Percentiles rank a stretch among this genome's conserved stretches.
These are phyloP conservation scores for Aspergillus neotritici DNA, from an alignment of 2,329 filamentous ascomycete species.

Conservation along the genomic window DNA sequence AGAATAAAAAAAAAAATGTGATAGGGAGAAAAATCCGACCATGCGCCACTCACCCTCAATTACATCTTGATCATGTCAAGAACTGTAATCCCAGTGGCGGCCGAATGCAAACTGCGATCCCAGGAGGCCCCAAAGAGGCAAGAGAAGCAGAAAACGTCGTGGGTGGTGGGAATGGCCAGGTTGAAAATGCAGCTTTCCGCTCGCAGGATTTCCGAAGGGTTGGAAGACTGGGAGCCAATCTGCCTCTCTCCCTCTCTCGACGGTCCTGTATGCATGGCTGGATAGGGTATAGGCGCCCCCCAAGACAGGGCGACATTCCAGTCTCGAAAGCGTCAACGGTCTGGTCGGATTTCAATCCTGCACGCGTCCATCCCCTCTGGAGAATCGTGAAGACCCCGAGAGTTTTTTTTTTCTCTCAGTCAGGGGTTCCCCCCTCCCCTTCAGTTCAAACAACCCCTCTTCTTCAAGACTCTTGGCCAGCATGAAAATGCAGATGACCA, in stretches of 20 bases:
- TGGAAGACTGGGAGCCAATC: constrained; percentile 1
- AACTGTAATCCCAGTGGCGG: no score
- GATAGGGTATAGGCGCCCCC: not conserved
- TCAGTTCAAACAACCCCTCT: no score
- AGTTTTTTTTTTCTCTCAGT: not conserved
- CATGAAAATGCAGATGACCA: no score
- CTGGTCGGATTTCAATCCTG: not conserved
- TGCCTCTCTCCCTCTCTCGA: constrained; percentile 6
- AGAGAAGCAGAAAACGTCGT: no score
- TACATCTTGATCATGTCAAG: no score
- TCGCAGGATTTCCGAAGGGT: constrained; percentile 3
- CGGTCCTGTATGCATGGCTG: not conserved
- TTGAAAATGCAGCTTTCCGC: constrained; percentile 8
- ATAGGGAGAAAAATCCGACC: constrained; percentile 3
- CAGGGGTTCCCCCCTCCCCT: not conserved
- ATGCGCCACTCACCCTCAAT: constrained; percentile 3
- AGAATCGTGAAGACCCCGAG: no score
- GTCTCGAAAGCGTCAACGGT: constrained; percentile 2
- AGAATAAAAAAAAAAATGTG: constrained; percentile 2
- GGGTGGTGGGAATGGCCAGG: no score
- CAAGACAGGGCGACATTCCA: constrained; percentile 5
- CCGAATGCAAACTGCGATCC: not conserved
- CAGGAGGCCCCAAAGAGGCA: no score
- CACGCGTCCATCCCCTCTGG: not conserved
- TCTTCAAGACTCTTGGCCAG: no score